A percentile compares a stretch with the other conserved stretches of the same genome.
These are phyloP conservation scores for Saussurea involucrata DNA, from an alignment of 129 eudicot genomes.

Conservation along the genomic window DNA sequence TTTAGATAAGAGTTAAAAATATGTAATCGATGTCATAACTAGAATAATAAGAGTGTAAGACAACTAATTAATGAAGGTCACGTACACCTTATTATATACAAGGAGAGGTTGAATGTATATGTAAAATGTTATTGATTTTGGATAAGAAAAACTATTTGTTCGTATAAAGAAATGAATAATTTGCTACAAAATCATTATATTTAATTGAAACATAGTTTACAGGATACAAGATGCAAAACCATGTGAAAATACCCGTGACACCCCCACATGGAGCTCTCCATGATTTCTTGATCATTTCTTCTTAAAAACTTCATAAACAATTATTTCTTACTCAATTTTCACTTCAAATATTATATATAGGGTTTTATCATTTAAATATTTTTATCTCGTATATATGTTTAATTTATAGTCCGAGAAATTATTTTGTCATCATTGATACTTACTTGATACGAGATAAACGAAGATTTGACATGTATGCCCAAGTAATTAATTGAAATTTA, in stretches of 20 bases:
- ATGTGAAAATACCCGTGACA: not conserved
- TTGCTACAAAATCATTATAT: not conserved
- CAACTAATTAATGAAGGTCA: not conserved
- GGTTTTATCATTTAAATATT: not conserved
- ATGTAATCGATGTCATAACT: no score
- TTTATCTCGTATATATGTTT: not conserved
- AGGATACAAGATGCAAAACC: not conserved
- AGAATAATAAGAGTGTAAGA: no score
- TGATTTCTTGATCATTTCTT: not conserved
- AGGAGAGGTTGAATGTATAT: not conserved
- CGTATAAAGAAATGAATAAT: not conserved
- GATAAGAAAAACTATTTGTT: not conserved
- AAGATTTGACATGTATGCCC: not conserved
- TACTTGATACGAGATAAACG: not conserved
- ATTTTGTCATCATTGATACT: not conserved
- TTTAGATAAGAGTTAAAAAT: no score
- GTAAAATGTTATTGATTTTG: not conserved
- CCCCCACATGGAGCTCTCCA: slow-evolving; percentile 8
- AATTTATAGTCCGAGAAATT: no score
- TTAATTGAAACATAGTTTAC: not conserved
- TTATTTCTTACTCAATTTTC: not conserved
- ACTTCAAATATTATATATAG: not conserved
- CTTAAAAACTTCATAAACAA: not conserved
- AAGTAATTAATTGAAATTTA: not conserved
- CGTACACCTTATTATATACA: not conserved